Evolutionary conservation across 2,329 filamentous ascomycete genomes (phyloP).

Genomic region (Fusarium temperatum): DNA sequence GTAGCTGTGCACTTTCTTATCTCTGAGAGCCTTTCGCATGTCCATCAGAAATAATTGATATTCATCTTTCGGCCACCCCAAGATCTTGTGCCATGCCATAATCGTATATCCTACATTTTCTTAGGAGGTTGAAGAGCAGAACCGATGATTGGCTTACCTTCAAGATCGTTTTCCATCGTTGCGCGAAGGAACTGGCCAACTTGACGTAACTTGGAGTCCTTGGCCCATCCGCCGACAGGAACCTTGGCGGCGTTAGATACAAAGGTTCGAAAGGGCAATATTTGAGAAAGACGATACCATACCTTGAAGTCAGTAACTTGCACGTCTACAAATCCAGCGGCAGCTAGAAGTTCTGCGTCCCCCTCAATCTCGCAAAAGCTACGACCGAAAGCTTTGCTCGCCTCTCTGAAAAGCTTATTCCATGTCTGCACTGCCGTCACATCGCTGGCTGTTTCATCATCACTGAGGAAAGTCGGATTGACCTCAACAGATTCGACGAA

Average conservation of each 20-base stretch:
- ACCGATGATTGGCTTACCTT: background rate
- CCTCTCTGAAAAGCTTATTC: background rate
- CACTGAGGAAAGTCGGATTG: background rate
- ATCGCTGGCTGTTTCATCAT: background rate
- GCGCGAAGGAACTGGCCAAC: constrained; percentile 6
- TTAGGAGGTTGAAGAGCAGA: no score
- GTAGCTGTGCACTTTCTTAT: constrained; percentile 3
- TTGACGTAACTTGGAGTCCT: background rate
- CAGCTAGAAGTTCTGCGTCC: background rate
- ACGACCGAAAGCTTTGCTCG: background rate
- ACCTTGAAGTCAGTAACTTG: background rate
- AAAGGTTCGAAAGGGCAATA: accelerated
- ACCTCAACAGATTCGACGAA: background rate
- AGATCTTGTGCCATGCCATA: background rate
- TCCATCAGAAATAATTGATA: constrained; percentile 6
- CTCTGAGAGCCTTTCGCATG: background rate
- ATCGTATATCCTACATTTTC: background rate
- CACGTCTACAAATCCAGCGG: constrained; percentile 7
- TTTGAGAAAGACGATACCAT: background rate
- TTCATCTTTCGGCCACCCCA: constrained; percentile 3
- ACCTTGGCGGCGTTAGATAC: background rate
- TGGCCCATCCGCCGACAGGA: constrained; percentile 10
- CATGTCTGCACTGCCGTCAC: background rate
- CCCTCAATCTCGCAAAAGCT: background rate
- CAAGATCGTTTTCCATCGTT: constrained; percentile 19